These are phyloP conservation scores for Lactarius akahatsu DNA, from an alignment of 768 basidiomycete species.

Conservation along the genomic window DNA sequence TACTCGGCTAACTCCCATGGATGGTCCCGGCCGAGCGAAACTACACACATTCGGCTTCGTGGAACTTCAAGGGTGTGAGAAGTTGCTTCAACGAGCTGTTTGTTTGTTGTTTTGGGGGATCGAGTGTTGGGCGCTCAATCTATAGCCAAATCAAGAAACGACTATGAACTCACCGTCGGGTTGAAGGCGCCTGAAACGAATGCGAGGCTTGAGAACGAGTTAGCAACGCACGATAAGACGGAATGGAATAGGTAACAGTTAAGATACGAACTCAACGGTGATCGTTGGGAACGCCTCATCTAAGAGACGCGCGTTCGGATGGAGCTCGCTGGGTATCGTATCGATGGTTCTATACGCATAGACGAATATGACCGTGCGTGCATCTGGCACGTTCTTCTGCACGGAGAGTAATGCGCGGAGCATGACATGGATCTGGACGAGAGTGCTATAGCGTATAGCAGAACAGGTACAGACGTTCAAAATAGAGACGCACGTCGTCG, in stretches of 20 bases:
- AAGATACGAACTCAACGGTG: conserved; percentile 25
- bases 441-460: not conserved
- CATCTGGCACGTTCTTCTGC: conserved; percentile 25
- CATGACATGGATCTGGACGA: conserved; percentile 27
- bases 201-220: conserved; percentile 18
- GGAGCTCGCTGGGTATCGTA: conserved; percentile 28
- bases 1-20: conserved; percentile 27
- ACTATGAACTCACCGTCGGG: conserved; percentile 18
- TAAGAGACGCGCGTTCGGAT: conserved; percentile 29
- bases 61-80: conserved; percentile 23
- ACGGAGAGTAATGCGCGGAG: conserved; percentile 27
- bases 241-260: not conserved
- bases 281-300: conserved; percentile 30
- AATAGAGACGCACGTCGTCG: conserved; percentile 23
- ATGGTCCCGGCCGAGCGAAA: conserved; percentile 24
- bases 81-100: conserved; percentile 26
- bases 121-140: not conserved
- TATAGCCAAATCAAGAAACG: not conserved
- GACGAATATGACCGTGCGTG: conserved; percentile 27
- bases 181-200: conserved; percentile 24
- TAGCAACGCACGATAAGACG: not conserved
- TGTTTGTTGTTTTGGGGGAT: not conserved
- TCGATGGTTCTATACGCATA: conserved; percentile 26
- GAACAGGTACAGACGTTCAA: not conserved
- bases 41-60: conserved; percentile 27